A percentile compares a stretch with the other conserved stretches of the same genome.
Evolutionary conservation across 1,284 basidiomycete species (phyloP).

Genomic region (Ustilago crameri): DNA sequence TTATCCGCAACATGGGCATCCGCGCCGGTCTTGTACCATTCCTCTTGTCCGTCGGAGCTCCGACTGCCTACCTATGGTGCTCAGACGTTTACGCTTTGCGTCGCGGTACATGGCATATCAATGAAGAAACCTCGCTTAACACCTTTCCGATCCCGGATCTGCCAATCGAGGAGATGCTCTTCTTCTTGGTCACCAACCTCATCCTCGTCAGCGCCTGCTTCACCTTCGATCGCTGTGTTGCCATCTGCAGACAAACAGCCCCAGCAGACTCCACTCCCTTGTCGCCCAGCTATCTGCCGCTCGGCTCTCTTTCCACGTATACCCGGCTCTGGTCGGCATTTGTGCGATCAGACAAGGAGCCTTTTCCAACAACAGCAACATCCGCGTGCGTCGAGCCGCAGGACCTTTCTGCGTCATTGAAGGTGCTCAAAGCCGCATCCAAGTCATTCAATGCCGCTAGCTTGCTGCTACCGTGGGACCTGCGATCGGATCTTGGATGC

Average conservation of each 20-base stretch:
- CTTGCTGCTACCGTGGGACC: conserved; percentile 59
- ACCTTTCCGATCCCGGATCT: conserved; percentile 60
- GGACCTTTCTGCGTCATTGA: conserved; percentile 31
- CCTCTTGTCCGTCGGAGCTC: conserved; percentile 29
- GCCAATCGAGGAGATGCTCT: conserved; percentile 63
- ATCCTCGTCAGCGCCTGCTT: conserved; percentile 61
- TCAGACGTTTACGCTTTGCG: conserved; percentile 59
- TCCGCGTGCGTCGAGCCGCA: conserved; percentile 26
- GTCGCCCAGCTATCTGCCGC: conserved; percentile 53
- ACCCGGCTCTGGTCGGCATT: conserved; percentile 53
- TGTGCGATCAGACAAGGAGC: conserved; percentile 19
- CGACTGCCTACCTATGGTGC: conserved; percentile 53
- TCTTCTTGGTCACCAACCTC: conserved; percentile 65
- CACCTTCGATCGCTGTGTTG: conserved; percentile 61
- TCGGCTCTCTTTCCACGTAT: conserved; percentile 28
- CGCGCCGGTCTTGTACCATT: conserved; percentile 19
- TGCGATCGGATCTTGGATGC: conserved; percentile 56
- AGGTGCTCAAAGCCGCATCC: conserved; percentile 45
- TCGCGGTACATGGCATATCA: conserved; percentile 63
- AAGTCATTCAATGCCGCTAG: conserved; percentile 58
- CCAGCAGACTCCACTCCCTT: conserved; percentile 18
- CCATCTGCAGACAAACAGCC: conserved; percentile 38
- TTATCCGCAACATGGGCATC: conserved; percentile 38
- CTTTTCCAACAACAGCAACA: conserved; percentile 3
- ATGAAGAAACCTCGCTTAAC: conserved; percentile 53